Base-by-base conservation (phyloP, 1,284 basidiomycete genomes). In the Psilocybe mexicana region DNA sequence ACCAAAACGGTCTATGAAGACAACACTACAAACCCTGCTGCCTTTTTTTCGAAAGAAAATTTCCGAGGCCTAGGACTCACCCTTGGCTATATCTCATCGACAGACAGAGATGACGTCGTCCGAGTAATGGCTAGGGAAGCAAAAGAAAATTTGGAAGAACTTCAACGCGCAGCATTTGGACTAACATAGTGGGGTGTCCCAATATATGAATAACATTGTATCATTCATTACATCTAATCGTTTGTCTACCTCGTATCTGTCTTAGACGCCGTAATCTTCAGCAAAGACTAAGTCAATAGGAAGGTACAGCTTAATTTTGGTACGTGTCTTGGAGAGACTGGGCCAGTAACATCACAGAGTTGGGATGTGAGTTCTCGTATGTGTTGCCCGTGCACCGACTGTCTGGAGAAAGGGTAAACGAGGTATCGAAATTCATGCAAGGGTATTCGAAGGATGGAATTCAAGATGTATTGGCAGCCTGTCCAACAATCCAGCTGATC, bases 231-330 rank as follows among this genome's bases (percentile, higher is more conserved):
- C 33, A 38, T 53, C 43, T 23, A n/a, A 35, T 35, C 18, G 6
- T 40, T 76, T 93, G 80, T 93, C 63, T 78, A 86, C 90, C 89
- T 82, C 91, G 90, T 92, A 93, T 93, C 91, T 93, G 90, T 93
- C 90, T 84, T 85, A 88, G 77, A 78, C 75, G 75, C 76, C 72
- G 87, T 76, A 64, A 67, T 73, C 81, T 90, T 68, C 61, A 72
- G 64, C 65, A 72, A 76, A 75, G 81, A 74, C 82, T 85, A 84
- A 88, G 90, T 92, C 90, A 93, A 88, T 84, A 74, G 65, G 77
- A 89, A 80, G 87, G 87, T 79, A 76, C 59, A 66, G 55, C 58
- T 81, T 60, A 43, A 72, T 88, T 47, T 90, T 67, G 87, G 86
- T 88, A 81, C 79, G 46, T 62, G 59, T 56, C 52, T 43, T 58